Conservation (phyloP, 352 stramenopile genomes). For the Pythium rishiriense region DNA sequence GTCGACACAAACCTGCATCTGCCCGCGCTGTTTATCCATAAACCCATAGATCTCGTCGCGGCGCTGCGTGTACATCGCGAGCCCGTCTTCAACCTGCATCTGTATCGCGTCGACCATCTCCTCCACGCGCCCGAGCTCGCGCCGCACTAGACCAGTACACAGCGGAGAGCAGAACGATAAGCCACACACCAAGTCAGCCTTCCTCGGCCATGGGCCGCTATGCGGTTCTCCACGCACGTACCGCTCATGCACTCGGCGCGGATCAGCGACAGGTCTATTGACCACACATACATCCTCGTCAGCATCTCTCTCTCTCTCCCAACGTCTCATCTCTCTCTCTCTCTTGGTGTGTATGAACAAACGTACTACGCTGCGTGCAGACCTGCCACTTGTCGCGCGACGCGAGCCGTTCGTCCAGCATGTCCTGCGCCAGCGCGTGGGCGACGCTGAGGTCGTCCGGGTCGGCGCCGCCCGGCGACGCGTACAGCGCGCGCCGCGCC, state of each 20-base stretch:
- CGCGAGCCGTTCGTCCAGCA: conserved; percentile 26
- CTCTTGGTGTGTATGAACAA: not conserved
- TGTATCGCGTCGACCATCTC: conserved; percentile 37
- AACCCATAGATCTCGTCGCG: conserved; percentile 16
- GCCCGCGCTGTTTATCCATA: conserved; percentile 10
- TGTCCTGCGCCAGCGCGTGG: conserved; percentile 21
- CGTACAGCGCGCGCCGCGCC: conserved; percentile 2
- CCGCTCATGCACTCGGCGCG: conserved; percentile 37
- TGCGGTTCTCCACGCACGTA: too few relatives aligned
- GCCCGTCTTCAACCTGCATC: conserved; percentile 33
- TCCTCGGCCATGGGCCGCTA: too few relatives aligned
- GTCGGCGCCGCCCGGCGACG: not conserved
- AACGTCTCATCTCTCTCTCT: not conserved
- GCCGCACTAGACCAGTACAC: conserved; percentile 37
- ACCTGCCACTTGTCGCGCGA: conserved; percentile 36
- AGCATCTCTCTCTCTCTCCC: not conserved
- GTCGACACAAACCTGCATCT: conserved; percentile 1
- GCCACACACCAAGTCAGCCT: not conserved
- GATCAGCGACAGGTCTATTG: conserved; percentile 31
- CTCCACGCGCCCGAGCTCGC: conserved; percentile 46
- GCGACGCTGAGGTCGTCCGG: conserved; percentile 25
- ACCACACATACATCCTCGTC: not conserved
- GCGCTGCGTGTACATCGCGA: conserved; percentile 17
- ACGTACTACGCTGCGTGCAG: conserved; percentile 34
- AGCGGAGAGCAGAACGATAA: not conserved